These are phyloP conservation scores for Pichia phayaonensis DNA, from an alignment of 805 yeast genomes.

Conservation along the genomic window DNA sequence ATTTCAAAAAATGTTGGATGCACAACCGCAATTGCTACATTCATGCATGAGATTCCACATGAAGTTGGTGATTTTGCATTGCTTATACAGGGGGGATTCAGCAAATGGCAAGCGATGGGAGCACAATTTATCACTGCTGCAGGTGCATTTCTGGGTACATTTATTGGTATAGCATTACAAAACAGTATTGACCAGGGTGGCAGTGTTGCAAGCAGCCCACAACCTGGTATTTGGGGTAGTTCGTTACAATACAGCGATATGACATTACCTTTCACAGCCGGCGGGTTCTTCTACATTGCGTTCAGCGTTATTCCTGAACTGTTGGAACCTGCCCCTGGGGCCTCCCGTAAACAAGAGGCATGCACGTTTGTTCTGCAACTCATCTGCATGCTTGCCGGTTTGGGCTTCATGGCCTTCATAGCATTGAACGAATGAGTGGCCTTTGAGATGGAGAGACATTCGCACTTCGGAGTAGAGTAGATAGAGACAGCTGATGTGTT, in stretches of 20 bases:
- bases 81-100: slow-evolving; percentile 59
- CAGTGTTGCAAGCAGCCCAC: neutral
- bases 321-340: slow-evolving; percentile 35
- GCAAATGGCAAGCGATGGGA: slow-evolving; percentile 56
- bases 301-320: slow-evolving; percentile 73
- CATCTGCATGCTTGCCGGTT: slow-evolving; percentile 43
- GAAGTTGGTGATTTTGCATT: slow-evolving; percentile 77
- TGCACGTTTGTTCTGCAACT: slow-evolving; percentile 39
- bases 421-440: slow-evolving; percentile 35
- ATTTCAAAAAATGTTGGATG: slow-evolving; percentile 54
- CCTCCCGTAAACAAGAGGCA: slow-evolving; percentile 33
- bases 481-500: neutral
- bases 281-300: slow-evolving; percentile 68
- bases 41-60: slow-evolving; percentile 76
- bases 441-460: neutral
- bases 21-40: slow-evolving; percentile 61
- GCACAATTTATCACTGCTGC: slow-evolving; percentile 60
- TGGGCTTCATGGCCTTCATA: slow-evolving; percentile 47
- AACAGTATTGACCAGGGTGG: slow-evolving; percentile 11
- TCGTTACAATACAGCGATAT: slow-evolving; percentile 28
- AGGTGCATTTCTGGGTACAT: slow-evolving; percentile 61
- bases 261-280: slow-evolving; percentile 67
- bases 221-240: slow-evolving; percentile 9
- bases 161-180: slow-evolving; percentile 54
- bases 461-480: neutral